Base-by-base conservation (phyloP, 2,329 filamentous ascomycete species). In the Colletotrichum coccodes region DNA sequence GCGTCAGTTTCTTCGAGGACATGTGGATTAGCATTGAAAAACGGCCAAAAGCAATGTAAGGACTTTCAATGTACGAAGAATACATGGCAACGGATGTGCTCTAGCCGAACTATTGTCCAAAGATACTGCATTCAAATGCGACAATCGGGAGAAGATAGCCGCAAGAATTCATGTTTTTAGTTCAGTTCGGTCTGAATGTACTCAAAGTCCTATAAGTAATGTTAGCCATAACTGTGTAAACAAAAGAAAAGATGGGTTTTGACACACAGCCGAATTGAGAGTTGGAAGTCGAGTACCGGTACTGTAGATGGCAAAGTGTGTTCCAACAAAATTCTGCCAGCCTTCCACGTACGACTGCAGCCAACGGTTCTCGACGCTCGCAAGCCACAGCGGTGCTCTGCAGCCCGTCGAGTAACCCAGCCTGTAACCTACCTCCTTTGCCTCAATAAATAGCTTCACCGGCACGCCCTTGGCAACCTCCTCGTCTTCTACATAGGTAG, bases 1-100 rank as follows among this genome's bases (percentile, higher is more conserved):
- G 81, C 2, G 75, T 84, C 16, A 74, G 76, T n/a, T 83, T 78
- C 60, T 83, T 78, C 71, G 76, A 79, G 68, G 77, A 83, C 52
- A 80, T 83, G 76, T 79, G 77, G 77, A 71, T 83, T 38, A 76
- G 50, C 3, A 76, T 83, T 4, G 64, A 72, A 36, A 68, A 60
- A 14, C 68, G 61, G 18, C 36, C 67, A 1, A 60, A 68, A 3
- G 62, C 38, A 16, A 58, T 73, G 26, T 64, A 23, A 70, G 5
- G 28, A 8, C 9, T 23, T 11, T 42, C 12, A 16, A 16, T 47
- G 23, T 11, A 50, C 28, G 49, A 23, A 14, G 6, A 3, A 3
- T 1, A 14, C 28, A 3, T 28, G n/a, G 21, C 9, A 16, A 1
- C 6, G 9, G 7, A 6, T 23, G 3, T 3, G 3, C 11, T 1